Conservation (phyloP, 805 yeast species). For the Lipomyces lipofer region DNA sequence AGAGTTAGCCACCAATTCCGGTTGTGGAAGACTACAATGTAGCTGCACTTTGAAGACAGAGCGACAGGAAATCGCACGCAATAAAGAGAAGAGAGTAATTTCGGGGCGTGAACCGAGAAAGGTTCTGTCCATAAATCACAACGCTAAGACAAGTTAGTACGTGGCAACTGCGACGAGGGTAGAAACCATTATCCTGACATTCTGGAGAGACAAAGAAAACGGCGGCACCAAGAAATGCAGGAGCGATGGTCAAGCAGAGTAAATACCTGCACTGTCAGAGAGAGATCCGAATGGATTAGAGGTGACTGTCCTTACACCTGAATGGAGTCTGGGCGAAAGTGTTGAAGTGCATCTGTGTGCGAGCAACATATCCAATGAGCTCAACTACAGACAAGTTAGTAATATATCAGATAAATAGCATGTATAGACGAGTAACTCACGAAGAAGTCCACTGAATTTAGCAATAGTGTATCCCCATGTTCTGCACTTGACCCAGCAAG, state of each 20-base stretch:
- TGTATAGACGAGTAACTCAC: background rate
- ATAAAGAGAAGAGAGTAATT: background rate
- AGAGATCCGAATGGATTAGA: background rate
- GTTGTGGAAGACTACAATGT: background rate
- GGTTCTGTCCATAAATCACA: background rate
- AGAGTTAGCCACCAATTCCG: background rate
- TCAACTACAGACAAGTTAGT: background rate
- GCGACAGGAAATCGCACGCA: background rate
- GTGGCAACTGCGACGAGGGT: background rate
- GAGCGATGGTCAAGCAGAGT: constrained; percentile 1
- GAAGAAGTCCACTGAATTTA: background rate
- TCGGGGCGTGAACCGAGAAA: background rate
- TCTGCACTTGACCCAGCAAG: background rate
- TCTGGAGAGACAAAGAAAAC: constrained; percentile 4
- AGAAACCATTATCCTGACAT: background rate
- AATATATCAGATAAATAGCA: background rate
- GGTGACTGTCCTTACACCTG: background rate
- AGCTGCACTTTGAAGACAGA: background rate
- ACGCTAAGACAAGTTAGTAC: background rate
- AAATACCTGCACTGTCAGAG: background rate
- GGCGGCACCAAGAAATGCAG: constrained; percentile 2
- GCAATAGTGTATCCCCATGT: constrained; percentile 1
- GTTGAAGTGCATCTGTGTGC: constrained; percentile 4
- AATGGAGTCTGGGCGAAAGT: background rate
- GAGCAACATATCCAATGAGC: background rate